Evolutionary conservation across 2,329 filamentous ascomycete genomes (phyloP).

Genomic region (Cercospora brassicicola): DNA sequence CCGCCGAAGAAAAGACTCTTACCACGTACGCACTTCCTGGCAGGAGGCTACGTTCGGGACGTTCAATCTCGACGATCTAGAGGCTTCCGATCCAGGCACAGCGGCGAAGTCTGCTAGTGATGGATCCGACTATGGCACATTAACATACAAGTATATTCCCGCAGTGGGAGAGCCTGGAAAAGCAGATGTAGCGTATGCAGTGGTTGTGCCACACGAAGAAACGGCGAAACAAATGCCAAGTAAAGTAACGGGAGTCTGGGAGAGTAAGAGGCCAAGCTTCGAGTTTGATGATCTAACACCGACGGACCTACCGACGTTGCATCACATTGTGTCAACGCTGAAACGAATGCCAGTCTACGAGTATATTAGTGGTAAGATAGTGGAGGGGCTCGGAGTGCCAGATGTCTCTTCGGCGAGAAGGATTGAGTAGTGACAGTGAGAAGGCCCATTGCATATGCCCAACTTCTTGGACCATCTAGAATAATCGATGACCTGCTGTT

Average conservation of each 20-base stretch:
- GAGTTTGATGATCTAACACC: background rate
- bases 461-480: background rate
- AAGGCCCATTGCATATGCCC: background rate
- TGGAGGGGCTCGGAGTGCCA: conserved; percentile 8
- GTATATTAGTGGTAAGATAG: background rate
- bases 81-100: conserved; percentile 7
- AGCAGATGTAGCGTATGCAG: background rate
- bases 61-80: conserved; percentile 21
- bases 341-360: background rate
- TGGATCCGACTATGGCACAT: conserved; percentile 23
- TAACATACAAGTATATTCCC: conserved; percentile 51
- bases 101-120: conserved; percentile 6
- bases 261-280: background rate
- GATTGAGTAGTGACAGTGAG: background rate
- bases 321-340: background rate
- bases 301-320: background rate
- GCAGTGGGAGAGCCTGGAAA: conserved; percentile 45
- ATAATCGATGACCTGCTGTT: background rate
- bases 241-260: background rate
- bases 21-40: conserved; percentile 23
- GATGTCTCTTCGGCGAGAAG: background rate
- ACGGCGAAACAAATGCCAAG: background rate
- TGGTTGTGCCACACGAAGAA: background rate
- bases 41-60: conserved; percentile 22
- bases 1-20: conserved; percentile 5